These are phyloP conservation scores for Chalciporus pseudorubinellus DNA, from an alignment of 768 basidiomycete genomes.

Conservation along the genomic window DNA sequence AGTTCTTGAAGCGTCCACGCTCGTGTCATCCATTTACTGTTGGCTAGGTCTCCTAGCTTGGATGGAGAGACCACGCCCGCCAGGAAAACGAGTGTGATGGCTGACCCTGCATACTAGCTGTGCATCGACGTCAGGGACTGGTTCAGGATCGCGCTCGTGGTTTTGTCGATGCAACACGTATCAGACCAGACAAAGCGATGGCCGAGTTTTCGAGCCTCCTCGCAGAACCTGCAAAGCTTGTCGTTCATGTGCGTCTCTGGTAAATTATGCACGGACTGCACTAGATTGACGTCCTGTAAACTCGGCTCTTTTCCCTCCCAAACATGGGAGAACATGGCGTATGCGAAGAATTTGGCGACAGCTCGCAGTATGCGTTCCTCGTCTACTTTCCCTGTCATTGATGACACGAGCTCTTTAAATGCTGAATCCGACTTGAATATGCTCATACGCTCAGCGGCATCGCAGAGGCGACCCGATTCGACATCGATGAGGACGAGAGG, in stretches of 20 bases:
- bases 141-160: too few species aligned
- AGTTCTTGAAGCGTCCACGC: too few species aligned
- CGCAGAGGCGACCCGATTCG: constrained; percentile 1
- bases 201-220: background rate
- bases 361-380: background rate
- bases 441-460: too few species aligned
- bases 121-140: too few species aligned
- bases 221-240: background rate
- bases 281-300: background rate
- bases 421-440: background rate
- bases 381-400: background rate
- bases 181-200: too few species aligned
- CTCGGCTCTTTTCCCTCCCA: constrained; percentile 1
- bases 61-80: too few species aligned
- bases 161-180: too few species aligned
- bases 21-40: too few species aligned
- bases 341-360: background rate
- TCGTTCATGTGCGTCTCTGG: background rate
- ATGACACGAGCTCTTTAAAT: background rate
- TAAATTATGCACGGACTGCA: too few species aligned
- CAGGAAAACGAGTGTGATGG: too few species aligned
- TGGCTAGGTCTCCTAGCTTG: too few species aligned
- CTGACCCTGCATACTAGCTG: too few species aligned
- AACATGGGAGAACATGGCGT: background rate
- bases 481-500: constrained; percentile 9